These are phyloP conservation scores for Mucor saturninus DNA, from an alignment of 371 early-diverging fungal species.

Conservation along the genomic window DNA sequence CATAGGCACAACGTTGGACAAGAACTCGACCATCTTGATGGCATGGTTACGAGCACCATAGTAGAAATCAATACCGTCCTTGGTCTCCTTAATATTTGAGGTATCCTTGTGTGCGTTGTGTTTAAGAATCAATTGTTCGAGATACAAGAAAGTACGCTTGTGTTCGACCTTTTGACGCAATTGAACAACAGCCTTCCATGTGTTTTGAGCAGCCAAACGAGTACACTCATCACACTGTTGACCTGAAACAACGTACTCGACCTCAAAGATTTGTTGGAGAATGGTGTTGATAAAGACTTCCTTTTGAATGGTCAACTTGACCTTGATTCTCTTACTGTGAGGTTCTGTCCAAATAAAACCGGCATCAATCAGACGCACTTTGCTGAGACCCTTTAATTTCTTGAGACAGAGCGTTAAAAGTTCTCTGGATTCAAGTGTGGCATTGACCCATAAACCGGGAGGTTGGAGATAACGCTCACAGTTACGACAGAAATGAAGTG, in stretches of 20 bases:
- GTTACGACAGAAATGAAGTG: constrained; percentile 93
- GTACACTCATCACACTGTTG: constrained; percentile 99
- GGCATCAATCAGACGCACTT: constrained; percentile 96
- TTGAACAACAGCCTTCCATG: constrained; percentile 99
- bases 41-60: constrained; percentile 93
- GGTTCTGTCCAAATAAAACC: constrained; percentile 99
- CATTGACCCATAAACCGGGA: constrained; percentile 90
- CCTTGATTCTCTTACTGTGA: constrained; percentile 91
- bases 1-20: constrained; percentile 86
- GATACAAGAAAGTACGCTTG: constrained; percentile 97
- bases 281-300: constrained; percentile 96
- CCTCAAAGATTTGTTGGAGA: constrained; percentile 94
- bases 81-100: constrained; percentile 96
- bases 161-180: constrained; percentile 98
- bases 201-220: constrained; percentile 97
- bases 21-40: constrained; percentile 95
- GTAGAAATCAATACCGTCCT: constrained; percentile 99
- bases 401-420: constrained; percentile 94
- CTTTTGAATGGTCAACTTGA: constrained; percentile 98
- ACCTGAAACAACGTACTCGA: constrained; percentile 92
- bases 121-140: constrained; percentile 99
- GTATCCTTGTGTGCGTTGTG: constrained; percentile 97
- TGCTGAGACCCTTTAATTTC: constrained; percentile 88
- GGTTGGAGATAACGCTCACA: constrained; percentile 98
- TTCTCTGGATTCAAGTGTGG: constrained; percentile 93